A percentile compares a stretch with the other conserved stretches of the same genome.
These are phyloP conservation scores for Globisporangium iwayamae DNA, from an alignment of 352 stramenopile genomes.

Conservation along the genomic window DNA sequence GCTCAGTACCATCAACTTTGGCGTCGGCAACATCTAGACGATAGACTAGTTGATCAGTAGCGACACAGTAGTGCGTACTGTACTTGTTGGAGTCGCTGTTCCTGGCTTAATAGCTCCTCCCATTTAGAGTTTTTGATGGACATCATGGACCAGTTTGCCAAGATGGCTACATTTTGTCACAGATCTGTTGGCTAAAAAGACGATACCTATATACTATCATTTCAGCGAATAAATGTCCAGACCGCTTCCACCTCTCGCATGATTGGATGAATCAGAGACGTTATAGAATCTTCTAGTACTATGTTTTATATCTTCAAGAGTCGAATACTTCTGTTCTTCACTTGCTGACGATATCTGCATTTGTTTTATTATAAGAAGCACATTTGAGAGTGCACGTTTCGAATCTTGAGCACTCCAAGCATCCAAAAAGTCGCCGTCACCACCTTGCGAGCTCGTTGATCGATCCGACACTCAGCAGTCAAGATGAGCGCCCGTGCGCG, in stretches of 20 bases:
- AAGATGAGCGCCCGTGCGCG: slow-evolving; percentile 16
- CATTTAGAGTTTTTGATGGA: too few species aligned
- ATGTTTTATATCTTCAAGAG: too few species aligned
- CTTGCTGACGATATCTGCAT: too few species aligned
- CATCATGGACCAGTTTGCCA: not conserved
- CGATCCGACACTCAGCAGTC: not conserved
- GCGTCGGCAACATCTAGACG: slow-evolving; percentile 6
- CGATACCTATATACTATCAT: not conserved
- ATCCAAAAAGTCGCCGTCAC: slow-evolving; percentile 1
- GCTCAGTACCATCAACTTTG: slow-evolving; percentile 9
- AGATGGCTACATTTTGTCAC: not conserved
- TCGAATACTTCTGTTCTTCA: too few species aligned
- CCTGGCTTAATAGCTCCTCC: too few species aligned
- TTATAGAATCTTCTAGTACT: too few species aligned
- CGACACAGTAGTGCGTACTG: too few species aligned
- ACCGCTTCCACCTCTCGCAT: not conserved
- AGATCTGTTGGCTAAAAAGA: not conserved
- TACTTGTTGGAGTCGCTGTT: too few species aligned
- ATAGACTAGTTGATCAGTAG: not conserved
- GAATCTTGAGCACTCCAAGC: not conserved
- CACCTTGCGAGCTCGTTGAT: too few species aligned
- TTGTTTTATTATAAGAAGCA: too few species aligned
- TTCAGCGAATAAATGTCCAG: not conserved
- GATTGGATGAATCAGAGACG: not conserved
- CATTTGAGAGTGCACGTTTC: not conserved